A percentile compares a stretch with the other conserved stretches of the same genome.
phyloP scores from a whole-genome alignment of 1,284 basidiomycete species.

The Apiotrichum montevideense region DNA sequence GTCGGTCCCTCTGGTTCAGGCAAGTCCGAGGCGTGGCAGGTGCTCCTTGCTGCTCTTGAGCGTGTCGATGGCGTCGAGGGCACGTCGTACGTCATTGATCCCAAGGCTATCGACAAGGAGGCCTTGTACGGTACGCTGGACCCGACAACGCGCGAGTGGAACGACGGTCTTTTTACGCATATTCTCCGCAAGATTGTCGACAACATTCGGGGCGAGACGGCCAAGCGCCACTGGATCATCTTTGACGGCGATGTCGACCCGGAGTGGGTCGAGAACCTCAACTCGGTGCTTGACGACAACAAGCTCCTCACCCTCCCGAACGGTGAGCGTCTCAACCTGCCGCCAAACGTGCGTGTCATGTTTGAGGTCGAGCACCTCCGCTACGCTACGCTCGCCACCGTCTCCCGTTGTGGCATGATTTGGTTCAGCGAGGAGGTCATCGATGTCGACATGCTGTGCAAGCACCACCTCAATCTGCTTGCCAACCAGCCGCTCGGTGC shows the following conservation, averaged over 20 bases:
- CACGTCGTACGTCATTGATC: constrained; percentile 94
- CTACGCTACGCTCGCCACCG: constrained; percentile 95
- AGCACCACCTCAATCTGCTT: constrained; percentile 76
- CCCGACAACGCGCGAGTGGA: constrained; percentile 97
- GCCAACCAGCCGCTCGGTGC: constrained; percentile 74
- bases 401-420: constrained; percentile 99
- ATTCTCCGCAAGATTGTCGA: constrained; percentile 97
- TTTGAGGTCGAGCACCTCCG: constrained; percentile 98
- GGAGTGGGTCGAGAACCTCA: constrained; percentile 99
- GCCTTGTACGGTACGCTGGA: constrained; percentile 96
- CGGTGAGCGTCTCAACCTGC: constrained; percentile 94
- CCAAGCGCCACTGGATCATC: constrained; percentile 98
- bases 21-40: constrained; percentile 96
- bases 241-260: constrained; percentile 99
- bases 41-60: constrained; percentile 84
- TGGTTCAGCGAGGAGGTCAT: constrained; percentile 99
- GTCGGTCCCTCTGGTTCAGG: constrained; percentile 96
- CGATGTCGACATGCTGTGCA: constrained; percentile 83
- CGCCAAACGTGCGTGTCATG: constrained; percentile 96
- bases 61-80: constrained; percentile 88
- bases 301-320: constrained; percentile 95
- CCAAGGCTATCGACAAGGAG: constrained; percentile 98
- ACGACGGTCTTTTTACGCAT: constrained; percentile 97
- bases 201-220: constrained; percentile 94
- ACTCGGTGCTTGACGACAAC: constrained; percentile 93